Evolutionary conservation across 2,329 filamentous ascomycete genomes (phyloP), one percentile per base, ranked within the genome.

Genomic region (Pochonia chlamydosporia): DNA sequence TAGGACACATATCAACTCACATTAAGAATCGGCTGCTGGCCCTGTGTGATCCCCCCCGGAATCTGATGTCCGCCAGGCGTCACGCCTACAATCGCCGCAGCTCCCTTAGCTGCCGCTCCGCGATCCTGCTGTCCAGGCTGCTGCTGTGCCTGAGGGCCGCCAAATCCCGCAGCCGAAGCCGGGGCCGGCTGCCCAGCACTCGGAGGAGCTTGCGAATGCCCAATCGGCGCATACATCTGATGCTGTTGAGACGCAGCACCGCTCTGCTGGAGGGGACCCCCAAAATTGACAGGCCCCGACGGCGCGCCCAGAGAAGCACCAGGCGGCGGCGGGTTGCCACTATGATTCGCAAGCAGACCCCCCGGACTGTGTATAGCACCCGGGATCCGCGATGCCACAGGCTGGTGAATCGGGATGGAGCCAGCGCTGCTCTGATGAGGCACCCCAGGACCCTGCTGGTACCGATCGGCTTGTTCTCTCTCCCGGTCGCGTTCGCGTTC

Each of bases 371-470:
- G 92, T 48, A 96, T 95, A 44, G 89, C 86, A 53, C 84, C 86
- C 48, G 85, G 71, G 52, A 89, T 74, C 67, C 91, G 75, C 62
- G 90, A 82, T 52, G 92, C 92, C 49, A 96, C 90, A 5, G 92
- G 92, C 66, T 97, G 92, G 67, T 97, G 92, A 58, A 97, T 85
- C 46, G 91, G 89, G 46, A 96, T 88, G 3, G 91, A 89, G 48
- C 86, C 89, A 33, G 88, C 84, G 61, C 88, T 91, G 68, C 86
- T 93, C 65, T 96, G 91, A 61, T 93, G 89, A 51, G 65, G 63
- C 1, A 31, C 49, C 28, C 41, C 49, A 43, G 42, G 49, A n/a
- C 31, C 45, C 23, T 87, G 78, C 56, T 84, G 85, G 59, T 82
- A 84, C 44, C 81, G 78, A 37, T 85, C 82, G 62, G 79, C 75